Base-by-base conservation (phyloP, 2,329 filamentous ascomycete genomes). In the Tolypocladium sp. region DNA sequence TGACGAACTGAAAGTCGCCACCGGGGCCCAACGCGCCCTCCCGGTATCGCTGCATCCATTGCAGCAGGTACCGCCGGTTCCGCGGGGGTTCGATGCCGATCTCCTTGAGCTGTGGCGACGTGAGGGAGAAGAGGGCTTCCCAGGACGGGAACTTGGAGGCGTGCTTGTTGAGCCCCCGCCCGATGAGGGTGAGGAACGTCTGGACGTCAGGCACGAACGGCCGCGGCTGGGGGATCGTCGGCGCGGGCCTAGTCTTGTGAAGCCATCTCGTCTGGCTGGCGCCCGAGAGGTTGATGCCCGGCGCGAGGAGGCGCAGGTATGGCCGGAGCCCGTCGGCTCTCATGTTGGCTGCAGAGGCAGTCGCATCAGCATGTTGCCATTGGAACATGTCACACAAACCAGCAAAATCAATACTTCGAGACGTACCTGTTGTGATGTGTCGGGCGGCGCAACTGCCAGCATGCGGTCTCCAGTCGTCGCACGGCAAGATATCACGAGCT, bases 141-240 rank as follows among this genome's bases (percentile, higher is more conserved):
- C 94, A 97, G 13, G 89, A 88, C 2, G 90, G 86, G 67, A 99
- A 91, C 74, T 97, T 97, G 74, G 84, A 80, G 55, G 89, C 84
- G 77, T 97, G 91, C 70, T 89, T 85, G 69, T 83, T 86, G 67
- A 97, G 85, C 67, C 87, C 87, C 63, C 94, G 92, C 66, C 94
- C 94, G 74, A 97, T 97, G 61, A 97, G 81, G 41, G 84, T 91
- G 63, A 97, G 87, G 75, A 99, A 96, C 20, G 92, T 94, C 66
- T 82, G 72, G 46, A 91, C 85, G 71, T 97, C 88, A 38, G 92
- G 93, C 44, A 96, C 87, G 68, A 96, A 92, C 1, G 91, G 90
- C 42, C 89, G 96, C 1, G 92, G 89, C 30, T 80, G 70, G 3
- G 92, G 92, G 38, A 84, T 76, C 8, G 70, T 66, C 51, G 69